Base-by-base conservation (phyloP, 192 early-diverging fungal genomes). In the Linnemannia zychae region DNA sequence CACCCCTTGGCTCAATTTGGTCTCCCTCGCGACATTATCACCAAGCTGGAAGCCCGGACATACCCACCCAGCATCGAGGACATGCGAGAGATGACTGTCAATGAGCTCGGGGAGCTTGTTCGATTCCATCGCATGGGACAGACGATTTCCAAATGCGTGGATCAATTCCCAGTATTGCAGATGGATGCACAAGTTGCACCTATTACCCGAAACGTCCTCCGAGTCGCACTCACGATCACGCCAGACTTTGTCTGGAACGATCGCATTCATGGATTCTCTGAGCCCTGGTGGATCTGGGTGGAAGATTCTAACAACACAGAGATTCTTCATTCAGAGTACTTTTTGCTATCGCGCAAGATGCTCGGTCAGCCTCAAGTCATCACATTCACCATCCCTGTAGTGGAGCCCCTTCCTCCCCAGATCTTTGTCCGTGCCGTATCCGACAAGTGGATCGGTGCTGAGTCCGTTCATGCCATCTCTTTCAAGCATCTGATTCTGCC, bases 241-340 rank as follows among this genome's bases (percentile, higher is more conserved):
- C 92, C 96, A 3, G 97, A 97, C 78, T 99, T 99, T 89, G 90
- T 94, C 9, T 99, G 98, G 98, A 96, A 93, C 81, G 98, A 99
- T 48, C 91, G 92, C n/a, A 91, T 96, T 48, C 99, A 99, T 75
- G 99, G 98, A 48, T 89, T 87, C 22, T 92, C 92, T 28, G 97
- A 99, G 82, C 94, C 97, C 1, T 99, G 96, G 91, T 99, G 96
- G 95, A 95, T 99, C 52, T 99, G 96, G 96, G 97, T 98, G 9
- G 96, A 98, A 77, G 99, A 99, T 76, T 89, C 91, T 4, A 95
- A 98, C 81, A 93, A 96, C 87, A 91, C 91, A 0, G 96, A 98
- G 53, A 96, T 99, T 57, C 92, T 98, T 77, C 96, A 99, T 82
- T 94, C 95, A 1, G 99, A 99, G 76, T 96, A 96, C 84, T 93